Evolutionary conservation across 2,329 filamentous ascomycete genomes (phyloP).

Genomic region (Mollisiaceae sp.): DNA sequence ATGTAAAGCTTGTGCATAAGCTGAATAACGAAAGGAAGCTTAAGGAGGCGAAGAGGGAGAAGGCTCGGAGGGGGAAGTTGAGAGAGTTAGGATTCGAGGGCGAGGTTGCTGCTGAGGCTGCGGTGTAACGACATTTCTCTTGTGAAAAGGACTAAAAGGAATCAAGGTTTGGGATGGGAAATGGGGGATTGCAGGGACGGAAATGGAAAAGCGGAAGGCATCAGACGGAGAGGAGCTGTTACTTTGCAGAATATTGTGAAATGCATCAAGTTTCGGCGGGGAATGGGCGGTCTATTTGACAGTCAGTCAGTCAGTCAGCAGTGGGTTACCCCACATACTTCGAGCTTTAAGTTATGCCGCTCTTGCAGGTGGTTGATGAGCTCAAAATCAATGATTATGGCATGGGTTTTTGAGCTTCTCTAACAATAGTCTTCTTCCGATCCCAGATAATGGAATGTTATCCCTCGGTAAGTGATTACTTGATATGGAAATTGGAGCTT

Average conservation of each 20-base stretch:
- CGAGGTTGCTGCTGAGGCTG: slow-evolving; percentile 76
- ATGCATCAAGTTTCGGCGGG: slow-evolving; percentile 46
- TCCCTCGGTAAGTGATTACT: neutral
- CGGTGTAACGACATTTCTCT: neutral
- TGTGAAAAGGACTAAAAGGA: slow-evolving; percentile 1
- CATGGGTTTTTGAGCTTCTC: neutral
- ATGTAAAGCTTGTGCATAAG: slow-evolving; percentile 71
- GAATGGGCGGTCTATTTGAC: slow-evolving; percentile 9
- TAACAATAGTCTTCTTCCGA: neutral
- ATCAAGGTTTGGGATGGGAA: neutral
- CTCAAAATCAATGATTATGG: neutral
- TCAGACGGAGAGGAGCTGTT: slow-evolving; percentile 21
- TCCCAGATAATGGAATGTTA: too few species aligned
- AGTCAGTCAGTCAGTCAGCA: slow-evolving; percentile 11
- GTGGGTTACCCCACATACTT: slow-evolving; percentile 15
- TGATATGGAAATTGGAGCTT: neutral
- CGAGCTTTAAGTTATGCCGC: slow-evolving; percentile 9
- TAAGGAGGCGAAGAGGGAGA: slow-evolving; percentile 74
- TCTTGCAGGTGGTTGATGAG: neutral
- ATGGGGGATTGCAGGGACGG: slow-evolving; percentile 14
- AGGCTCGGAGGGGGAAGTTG: slow-evolving; percentile 72
- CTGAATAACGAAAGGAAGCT: slow-evolving; percentile 74
- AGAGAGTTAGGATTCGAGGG: slow-evolving; percentile 85
- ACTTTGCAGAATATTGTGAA: slow-evolving; percentile 58
- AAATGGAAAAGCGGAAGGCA: slow-evolving; percentile 11